These are phyloP conservation scores for Lathyrus aphaca DNA, from an alignment of 306 rosid genomes.

Conservation along the genomic window DNA sequence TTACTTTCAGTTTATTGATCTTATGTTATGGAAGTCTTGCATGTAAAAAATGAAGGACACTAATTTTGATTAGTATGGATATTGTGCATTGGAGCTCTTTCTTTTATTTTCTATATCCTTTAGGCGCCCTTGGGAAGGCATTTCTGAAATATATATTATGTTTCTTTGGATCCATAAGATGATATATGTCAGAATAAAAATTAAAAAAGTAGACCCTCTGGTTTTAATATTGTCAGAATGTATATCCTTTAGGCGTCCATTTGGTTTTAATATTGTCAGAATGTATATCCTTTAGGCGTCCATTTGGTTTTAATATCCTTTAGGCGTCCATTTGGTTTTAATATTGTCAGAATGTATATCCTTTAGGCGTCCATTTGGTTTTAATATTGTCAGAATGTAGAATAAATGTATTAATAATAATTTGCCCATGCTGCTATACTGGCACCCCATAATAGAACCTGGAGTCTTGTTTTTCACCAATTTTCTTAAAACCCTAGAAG, in stretches of 20 bases:
- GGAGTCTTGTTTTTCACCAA: conserved; percentile 6
- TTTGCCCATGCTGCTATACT: background rate
- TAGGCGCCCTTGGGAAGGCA: background rate
- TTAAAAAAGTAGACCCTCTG: background rate
- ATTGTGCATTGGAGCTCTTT: background rate
- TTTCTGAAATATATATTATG: background rate
- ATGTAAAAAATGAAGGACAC: background rate
- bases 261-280: background rate
- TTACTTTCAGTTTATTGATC: background rate
- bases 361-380: background rate
- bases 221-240: background rate
- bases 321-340: background rate
- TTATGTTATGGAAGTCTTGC: background rate
- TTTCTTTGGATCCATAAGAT: background rate
- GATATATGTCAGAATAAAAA: background rate
- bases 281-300: background rate
- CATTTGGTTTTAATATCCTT: background rate
- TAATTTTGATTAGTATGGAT: conserved; percentile 1
- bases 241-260: background rate
- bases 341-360: background rate
- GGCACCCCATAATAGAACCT: background rate
- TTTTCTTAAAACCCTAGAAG: conserved; percentile 6
- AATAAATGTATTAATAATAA: background rate
- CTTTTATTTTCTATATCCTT: background rate
- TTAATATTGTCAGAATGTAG: background rate